phyloP scores from a whole-genome alignment of 2,329 filamentous ascomycete species.

The Fusarium mangiferae region DNA sequence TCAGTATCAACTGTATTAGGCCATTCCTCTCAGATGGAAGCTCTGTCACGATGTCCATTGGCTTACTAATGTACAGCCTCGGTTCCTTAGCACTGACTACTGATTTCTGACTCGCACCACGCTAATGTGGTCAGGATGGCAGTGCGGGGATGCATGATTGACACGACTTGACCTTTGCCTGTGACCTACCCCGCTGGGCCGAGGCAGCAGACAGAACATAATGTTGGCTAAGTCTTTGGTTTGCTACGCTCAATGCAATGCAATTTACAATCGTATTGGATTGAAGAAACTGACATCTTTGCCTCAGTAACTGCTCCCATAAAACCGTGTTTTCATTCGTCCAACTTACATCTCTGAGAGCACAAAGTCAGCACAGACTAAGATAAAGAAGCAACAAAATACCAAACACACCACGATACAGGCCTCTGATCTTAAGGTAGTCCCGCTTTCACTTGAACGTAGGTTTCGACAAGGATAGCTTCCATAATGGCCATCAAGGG shows the following conservation, averaged over 20 bases:
- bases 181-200: not conserved
- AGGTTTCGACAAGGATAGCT: rapidly evolving
- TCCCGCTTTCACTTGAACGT: rapidly evolving
- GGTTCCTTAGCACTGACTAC: not conserved
- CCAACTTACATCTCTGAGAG: rapidly evolving
- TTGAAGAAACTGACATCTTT: rapidly evolving
- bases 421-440: not conserved
- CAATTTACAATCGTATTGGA: not conserved
- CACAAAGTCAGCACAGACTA: rapidly evolving
- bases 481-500: not conserved
- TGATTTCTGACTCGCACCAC: not conserved
- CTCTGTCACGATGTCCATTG: rapidly evolving
- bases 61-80: rapidly evolving
- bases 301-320: not conserved
- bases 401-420: not conserved
- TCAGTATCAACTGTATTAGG: rapidly evolving
- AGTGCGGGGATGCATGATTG: not conserved
- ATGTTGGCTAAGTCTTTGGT: rapidly evolving
- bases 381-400: not conserved
- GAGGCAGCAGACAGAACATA: not conserved
- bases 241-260: no score
- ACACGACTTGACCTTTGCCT: not conserved
- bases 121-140: not conserved
- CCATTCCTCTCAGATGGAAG: rapidly evolving
- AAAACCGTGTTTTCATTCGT: not conserved